Evolutionary conservation across 2,329 filamentous ascomycete species (phyloP), one percentile per base, ranked within the genome.

Genomic region (Lecanicillium sp.): DNA sequence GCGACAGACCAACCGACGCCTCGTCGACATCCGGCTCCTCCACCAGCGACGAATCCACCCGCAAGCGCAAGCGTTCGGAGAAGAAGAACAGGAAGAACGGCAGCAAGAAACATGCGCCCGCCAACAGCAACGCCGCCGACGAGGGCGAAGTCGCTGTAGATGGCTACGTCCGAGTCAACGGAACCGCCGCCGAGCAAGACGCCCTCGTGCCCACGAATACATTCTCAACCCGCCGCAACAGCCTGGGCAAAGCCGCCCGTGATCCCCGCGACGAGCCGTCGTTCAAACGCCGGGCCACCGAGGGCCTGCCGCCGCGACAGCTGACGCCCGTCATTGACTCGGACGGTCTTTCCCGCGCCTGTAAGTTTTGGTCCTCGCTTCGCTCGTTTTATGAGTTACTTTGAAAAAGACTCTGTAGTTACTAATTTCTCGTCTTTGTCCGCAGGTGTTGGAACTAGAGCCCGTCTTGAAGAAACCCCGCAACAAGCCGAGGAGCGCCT

Each of bases 391-490:
- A n/a, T n/a, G n/a, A n/a, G n/a, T n/a, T n/a, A n/a, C 9, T 12
- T 8, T 30, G 12, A 29, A 27, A 32, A 14, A 29, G 12, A n/a
- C 27, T 20, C 12, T 22, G 25, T 33, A 38, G 33, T n/a, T n/a
- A 25, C 22, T 37, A 11, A 37, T 20, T 3, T 16, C 25, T 20
- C 15, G 13, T 7, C 3, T 9, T 11, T n/a, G n/a, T n/a, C 3
- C 17, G 15, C 40, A 80, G 77, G 75, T 50, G 61, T 62, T 25
- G 83, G 83, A 40, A 86, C 83, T 2, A 72, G 80, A 33, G 71
- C 73, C 46, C 68, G 78, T 25, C 64, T 74, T 5, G 74, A 80
- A 35, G 77, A 81, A 49, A 70, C 59, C 12, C 33, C 44, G n/a
- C 51, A 60, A 19, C 45, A 57, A 33, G 67, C 67, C 20, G 67